Evolutionary conservation across 1,284 basidiomycete genomes (phyloP).

Genomic region (Naganishia sp.): DNA sequence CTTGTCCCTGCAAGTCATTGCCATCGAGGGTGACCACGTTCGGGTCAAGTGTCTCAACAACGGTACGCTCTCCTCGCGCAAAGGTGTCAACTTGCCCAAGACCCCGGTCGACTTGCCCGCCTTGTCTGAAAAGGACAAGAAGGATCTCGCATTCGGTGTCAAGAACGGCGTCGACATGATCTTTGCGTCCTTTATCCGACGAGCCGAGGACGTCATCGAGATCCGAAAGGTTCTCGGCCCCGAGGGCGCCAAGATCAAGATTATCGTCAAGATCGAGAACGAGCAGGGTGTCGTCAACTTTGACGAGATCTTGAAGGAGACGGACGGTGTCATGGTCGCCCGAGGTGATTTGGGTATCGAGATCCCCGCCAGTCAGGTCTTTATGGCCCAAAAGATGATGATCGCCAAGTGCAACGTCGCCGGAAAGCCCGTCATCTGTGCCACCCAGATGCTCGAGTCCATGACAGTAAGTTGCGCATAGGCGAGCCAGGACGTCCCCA

Average conservation of each 20-base stretch:
- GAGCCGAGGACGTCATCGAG: conserved; percentile 85
- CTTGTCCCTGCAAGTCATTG: conserved; percentile 87
- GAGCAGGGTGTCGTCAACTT: conserved; percentile 97
- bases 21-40: conserved; percentile 76
- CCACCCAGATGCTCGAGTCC: conserved; percentile 99
- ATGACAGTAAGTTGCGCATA: conserved; percentile 71
- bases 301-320: conserved; percentile 89
- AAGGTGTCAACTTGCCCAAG: conserved; percentile 99
- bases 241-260: conserved; percentile 90
- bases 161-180: conserved; percentile 98
- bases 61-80: conserved; percentile 90
- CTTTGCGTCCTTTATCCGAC: conserved; percentile 96
- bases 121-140: conserved; percentile 96
- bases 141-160: conserved; percentile 91
- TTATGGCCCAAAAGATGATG: conserved; percentile 99
- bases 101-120: conserved; percentile 97
- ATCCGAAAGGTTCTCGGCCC: conserved; percentile 88
- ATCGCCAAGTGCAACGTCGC: conserved; percentile 96
- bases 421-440: conserved; percentile 97
- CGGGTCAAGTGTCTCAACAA: conserved; percentile 90
- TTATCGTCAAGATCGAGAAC: conserved; percentile 98
- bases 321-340: conserved; percentile 97
- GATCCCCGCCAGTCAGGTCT: conserved; percentile 95
- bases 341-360: conserved; percentile 97
- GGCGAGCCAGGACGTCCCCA: not conserved